Evolutionary conservation across 768 basidiomycete genomes (phyloP).

Genomic region (Xerocomus brunneocitrinus): DNA sequence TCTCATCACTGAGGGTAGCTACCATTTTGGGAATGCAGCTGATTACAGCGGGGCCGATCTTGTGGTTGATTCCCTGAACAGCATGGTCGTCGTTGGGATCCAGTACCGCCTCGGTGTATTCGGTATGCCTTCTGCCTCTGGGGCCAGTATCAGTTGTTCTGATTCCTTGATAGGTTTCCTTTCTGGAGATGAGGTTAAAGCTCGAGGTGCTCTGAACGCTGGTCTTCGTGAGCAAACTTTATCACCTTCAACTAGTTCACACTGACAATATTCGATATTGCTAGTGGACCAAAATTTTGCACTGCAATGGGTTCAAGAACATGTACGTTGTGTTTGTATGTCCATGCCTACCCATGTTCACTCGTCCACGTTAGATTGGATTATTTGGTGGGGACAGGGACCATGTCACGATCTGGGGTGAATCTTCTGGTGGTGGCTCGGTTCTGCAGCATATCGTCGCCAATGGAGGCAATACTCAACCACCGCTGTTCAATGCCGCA

Average conservation of each 20-base stretch:
- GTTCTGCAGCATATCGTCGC: constrained; percentile 34
- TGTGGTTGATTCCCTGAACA: constrained; percentile 20
- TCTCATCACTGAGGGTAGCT: constrained; percentile 13
- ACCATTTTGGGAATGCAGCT: constrained; percentile 16
- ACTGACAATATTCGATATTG: not conserved
- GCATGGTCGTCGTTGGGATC: constrained; percentile 25
- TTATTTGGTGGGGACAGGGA: constrained; percentile 31
- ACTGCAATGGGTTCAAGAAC: constrained; percentile 34
- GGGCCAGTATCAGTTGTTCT: not conserved
- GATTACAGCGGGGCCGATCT: constrained; percentile 21
- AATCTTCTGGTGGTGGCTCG: constrained; percentile 33
- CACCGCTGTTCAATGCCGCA: constrained; percentile 30
- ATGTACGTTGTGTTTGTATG: constrained; percentile 15
- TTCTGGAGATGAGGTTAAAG: constrained; percentile 27
- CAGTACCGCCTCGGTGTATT: constrained; percentile 35
- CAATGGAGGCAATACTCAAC: constrained; percentile 30
- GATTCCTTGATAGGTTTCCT: constrained; percentile 27
- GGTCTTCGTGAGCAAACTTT: constrained; percentile 27
- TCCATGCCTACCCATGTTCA: not conserved
- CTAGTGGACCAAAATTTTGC: constrained; percentile 35
- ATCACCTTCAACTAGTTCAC: not conserved
- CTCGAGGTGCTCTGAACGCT: constrained; percentile 31
- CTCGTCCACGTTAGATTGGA: constrained; percentile 20
- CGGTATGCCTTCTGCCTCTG: constrained; percentile 12
- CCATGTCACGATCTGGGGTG: constrained; percentile 36